Evolutionary conservation across 345 rosid genomes (phyloP), one percentile per base, ranked within the genome.

Genomic region (Camelina hispida): DNA sequence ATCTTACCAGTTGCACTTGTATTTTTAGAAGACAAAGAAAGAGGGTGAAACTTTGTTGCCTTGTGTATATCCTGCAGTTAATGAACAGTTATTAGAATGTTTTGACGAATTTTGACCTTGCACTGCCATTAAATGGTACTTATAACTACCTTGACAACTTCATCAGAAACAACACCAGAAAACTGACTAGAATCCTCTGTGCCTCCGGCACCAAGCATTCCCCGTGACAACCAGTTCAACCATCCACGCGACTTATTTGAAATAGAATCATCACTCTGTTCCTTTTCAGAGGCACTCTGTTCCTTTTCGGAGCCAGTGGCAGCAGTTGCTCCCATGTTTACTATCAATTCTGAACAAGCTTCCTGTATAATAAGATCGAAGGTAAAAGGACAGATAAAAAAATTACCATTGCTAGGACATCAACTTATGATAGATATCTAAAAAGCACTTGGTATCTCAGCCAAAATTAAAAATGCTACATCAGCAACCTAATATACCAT

Each of bases 151-250:
- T 89, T 89, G 55, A 91, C 87, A 74, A 89, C 88, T 89, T 93
- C 98, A 85, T 93, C 97, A 12, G 97, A 89, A 74, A 93, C 85
- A 50, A 89, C 87, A 59, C 98, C 98, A 76, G 97, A 91, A 80
- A 93, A 93, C 74, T 91, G 98, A 79, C 87, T 83, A 71, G 94
- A 87, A 75, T 89, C 98, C 65, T 89, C 97, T 38, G 98, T 91
- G 48, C 97, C 98, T 62, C 96, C 98, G 66, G 98, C 98, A 81
- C 98, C 97, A 71, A 91, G 98, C 98, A 93, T 93, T 65, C 98
- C 97, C 64, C 94, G 90, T 30, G 98, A 93, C 65, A 93, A 83
- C 97, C 97, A 91, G 75, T 93, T 93, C 83, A 91, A 84, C 98
- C 98, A 93, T 68, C 98, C 97, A 71, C 89, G 85, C 15, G 97